Conservation (phyloP, 208 protist species). For the Acanthamoeba lugdunensis region DNA sequence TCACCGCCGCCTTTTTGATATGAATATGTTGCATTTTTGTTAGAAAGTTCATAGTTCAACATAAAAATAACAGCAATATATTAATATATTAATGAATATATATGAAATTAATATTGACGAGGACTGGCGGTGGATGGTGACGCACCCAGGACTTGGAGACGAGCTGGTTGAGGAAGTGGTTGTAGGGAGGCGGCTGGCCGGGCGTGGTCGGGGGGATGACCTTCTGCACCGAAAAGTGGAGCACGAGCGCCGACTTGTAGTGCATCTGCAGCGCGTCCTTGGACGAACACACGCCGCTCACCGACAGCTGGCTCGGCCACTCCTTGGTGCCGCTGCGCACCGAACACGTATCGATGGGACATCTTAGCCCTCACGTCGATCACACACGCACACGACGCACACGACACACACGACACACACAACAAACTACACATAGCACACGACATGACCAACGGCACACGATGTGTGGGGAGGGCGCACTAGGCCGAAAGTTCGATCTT, state of each 20-base stretch:
- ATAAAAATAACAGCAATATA: too few relatives aligned
- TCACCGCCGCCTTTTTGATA: not conserved
- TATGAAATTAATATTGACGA: too few relatives aligned
- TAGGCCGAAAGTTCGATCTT: not conserved
- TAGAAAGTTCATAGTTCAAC: too few relatives aligned
- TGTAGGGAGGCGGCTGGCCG: slow-evolving; percentile 1
- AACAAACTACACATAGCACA: too few relatives aligned
- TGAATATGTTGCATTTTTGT: not conserved
- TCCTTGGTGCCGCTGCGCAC: not conserved
- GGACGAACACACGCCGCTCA: not conserved
- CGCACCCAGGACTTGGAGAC: not conserved
- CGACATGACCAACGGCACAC: too few relatives aligned
- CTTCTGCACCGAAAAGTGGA: slow-evolving; percentile 15
- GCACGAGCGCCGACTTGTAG: not conserved
- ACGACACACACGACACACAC: too few relatives aligned
- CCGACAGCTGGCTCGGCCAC: slow-evolving; percentile 47
- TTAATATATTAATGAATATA: too few relatives aligned
- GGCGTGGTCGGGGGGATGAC: not conserved
- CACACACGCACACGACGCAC: too few relatives aligned
- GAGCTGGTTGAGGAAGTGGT: slow-evolving; percentile 9
- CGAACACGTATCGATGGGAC: not conserved
- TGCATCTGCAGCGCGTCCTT: slow-evolving; percentile 25
- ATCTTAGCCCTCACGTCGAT: not conserved
- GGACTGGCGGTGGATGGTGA: not conserved
- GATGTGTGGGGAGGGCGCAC: not conserved